phyloP scores from a whole-genome alignment of 768 basidiomycete genomes.

The Tulasnella sp. region DNA sequence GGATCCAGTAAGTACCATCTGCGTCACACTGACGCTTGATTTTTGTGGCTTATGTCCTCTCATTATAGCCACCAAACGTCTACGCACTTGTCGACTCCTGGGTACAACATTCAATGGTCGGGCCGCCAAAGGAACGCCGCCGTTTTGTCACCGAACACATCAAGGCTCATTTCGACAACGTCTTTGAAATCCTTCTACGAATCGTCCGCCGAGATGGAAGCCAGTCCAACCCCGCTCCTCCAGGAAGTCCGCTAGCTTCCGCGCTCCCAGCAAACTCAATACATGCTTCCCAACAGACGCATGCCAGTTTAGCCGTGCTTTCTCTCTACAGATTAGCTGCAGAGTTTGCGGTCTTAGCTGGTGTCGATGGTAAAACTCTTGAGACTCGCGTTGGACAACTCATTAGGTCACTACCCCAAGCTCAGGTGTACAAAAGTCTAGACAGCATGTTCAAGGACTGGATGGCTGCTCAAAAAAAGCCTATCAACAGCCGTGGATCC shows the following conservation, averaged over 20 bases:
- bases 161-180: conserved; percentile 70
- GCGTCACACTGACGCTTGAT: neutral
- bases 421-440: conserved; percentile 83
- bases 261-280: conserved; percentile 65
- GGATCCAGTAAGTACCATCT: conserved; percentile 67
- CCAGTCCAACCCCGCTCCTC: conserved; percentile 56
- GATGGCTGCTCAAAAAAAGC: conserved; percentile 27
- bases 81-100: conserved; percentile 87
- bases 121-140: conserved; percentile 69
- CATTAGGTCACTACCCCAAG: conserved; percentile 80
- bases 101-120: conserved; percentile 79
- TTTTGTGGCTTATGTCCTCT: conserved; percentile 24
- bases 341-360: conserved; percentile 74
- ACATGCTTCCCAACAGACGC: conserved; percentile 86
- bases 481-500: neutral
- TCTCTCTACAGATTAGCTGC: conserved; percentile 82
- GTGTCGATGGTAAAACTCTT: conserved; percentile 53
- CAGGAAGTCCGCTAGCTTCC: conserved; percentile 1
- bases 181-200: conserved; percentile 88
- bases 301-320: conserved; percentile 87
- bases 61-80: conserved; percentile 77
- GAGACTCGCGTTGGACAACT: conserved; percentile 83
- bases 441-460: conserved; percentile 91
- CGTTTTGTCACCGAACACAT: conserved; percentile 88
- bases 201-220: conserved; percentile 77